phyloP scores from a whole-genome alignment of 1,284 basidiomycete species.

The Apiotrichum veenhuisii region DNA sequence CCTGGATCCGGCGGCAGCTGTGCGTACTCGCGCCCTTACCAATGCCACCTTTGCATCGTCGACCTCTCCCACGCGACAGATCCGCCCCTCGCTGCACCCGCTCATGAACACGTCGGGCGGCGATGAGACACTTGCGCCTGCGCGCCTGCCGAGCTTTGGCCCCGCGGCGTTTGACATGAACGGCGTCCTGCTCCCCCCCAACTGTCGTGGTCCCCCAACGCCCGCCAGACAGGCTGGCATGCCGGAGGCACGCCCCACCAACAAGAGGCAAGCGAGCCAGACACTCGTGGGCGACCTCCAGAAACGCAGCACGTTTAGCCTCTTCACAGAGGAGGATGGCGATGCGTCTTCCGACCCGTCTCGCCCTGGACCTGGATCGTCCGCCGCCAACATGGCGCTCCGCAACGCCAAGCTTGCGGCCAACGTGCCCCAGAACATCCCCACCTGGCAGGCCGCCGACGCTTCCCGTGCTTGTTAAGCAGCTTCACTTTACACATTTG shows the following conservation, averaged over 20 bases:
- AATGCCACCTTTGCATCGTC: conserved; percentile 12
- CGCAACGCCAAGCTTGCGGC: too few relatives aligned
- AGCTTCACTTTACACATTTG: too few relatives aligned
- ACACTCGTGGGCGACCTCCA: conserved; percentile 38
- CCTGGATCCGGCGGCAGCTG: conserved; percentile 13
- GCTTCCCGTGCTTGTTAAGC: not conserved
- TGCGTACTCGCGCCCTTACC: conserved; percentile 11
- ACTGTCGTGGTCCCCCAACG: conserved; percentile 1
- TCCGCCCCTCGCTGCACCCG: conserved; percentile 9
- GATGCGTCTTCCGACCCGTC: not conserved
- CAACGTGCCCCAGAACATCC: too few relatives aligned
- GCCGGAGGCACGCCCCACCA: conserved; percentile 34
- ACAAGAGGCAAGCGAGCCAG: conserved; percentile 47
- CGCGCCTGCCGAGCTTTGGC: conserved; percentile 43
- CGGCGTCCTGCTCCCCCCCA: conserved; percentile 8
- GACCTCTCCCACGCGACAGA: not conserved
- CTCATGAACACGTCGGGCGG: conserved; percentile 34
- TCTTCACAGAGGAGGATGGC: conserved; percentile 10
- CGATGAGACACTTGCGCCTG: conserved; percentile 46
- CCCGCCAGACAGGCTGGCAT: conserved; percentile 5
- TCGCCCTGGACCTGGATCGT: not conserved
- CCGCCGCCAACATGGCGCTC: not conserved
- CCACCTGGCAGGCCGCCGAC: not conserved
- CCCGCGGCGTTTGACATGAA: conserved; percentile 4
- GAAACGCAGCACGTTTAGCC: conserved; percentile 16